Percentiles rank a stretch among this genome's conserved stretches.
Conservation (phyloP, 2,329 filamentous ascomycete genomes). For the Pyrenophora seminiperda region DNA sequence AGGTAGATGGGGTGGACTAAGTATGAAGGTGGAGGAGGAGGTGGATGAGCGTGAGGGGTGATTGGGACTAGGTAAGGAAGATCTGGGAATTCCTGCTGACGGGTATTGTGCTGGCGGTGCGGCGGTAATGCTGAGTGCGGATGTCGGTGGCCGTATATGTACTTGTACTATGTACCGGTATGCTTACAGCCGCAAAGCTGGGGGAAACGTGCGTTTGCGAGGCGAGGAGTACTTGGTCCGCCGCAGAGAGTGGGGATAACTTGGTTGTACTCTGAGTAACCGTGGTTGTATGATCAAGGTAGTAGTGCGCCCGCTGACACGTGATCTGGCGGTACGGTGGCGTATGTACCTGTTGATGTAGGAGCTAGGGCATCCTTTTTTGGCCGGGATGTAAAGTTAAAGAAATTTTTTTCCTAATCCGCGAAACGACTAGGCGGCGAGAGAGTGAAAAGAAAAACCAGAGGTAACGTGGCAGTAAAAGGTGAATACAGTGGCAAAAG, state of each 20-base stretch:
- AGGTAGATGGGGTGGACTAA: background rate
- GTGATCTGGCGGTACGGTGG: conserved; percentile 9
- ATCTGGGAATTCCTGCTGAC: background rate
- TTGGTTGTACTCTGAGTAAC: background rate
- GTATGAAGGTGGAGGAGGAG: background rate
- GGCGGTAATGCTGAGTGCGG: background rate
- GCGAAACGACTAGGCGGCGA: too few species aligned
- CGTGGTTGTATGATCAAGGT: conserved; percentile 18
- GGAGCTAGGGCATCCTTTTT: conserved; percentile 23
- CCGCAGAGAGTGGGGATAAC: background rate
- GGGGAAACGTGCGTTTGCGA: conserved; percentile 15
- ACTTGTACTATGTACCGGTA: too few species aligned
- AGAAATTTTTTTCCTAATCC: too few species aligned
- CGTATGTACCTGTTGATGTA: conserved; percentile 4
- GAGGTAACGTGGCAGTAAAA: conserved; percentile 9
- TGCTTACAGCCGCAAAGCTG: conserved; percentile 2
- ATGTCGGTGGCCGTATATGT: conserved; percentile 14
- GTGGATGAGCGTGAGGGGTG: background rate
- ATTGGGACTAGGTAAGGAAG: background rate
- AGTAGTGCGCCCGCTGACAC: conserved; percentile 5
- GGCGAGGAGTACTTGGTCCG: background rate
- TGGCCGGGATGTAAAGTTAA: background rate
- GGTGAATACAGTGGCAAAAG: conserved; percentile 10
- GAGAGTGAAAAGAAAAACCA: background rate
- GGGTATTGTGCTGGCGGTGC: conserved; percentile 10